Evolutionary conservation across 768 basidiomycete genomes (phyloP).

Genomic region (Dioszegia hungarica): DNA sequence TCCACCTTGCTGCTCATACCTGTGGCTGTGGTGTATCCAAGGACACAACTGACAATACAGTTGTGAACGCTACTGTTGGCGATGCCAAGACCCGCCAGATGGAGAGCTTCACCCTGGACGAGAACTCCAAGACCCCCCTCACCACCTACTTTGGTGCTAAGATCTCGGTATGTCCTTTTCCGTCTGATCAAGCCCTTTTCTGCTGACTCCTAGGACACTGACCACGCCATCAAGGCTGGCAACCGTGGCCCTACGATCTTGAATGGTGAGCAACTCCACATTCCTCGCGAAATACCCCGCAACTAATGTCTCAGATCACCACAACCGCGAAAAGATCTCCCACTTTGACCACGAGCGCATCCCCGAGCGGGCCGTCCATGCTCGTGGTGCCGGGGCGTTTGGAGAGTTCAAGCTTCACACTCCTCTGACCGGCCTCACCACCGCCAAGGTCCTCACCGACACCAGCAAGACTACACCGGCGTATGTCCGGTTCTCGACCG

Average conservation of each 20-base stretch:
- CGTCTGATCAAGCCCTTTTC: not conserved
- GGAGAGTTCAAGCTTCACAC: slow-evolving; percentile 76
- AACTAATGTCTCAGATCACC: slow-evolving; percentile 57
- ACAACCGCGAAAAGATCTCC: slow-evolving; percentile 67
- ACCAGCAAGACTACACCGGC: slow-evolving; percentile 66
- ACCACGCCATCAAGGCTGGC: slow-evolving; percentile 47
- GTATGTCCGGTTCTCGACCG: slow-evolving; percentile 81
- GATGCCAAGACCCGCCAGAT: slow-evolving; percentile 47
- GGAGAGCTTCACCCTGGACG: slow-evolving; percentile 26
- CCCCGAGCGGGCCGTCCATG: slow-evolving; percentile 64
- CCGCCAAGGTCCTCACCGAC: slow-evolving; percentile 63
- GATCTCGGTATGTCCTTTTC: slow-evolving; percentile 26
- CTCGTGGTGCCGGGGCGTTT: slow-evolving; percentile 58
- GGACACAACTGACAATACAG: slow-evolving; percentile 20
- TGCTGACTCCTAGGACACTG: slow-evolving; percentile 35
- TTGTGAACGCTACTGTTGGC: slow-evolving; percentile 40
- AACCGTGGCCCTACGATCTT: slow-evolving; percentile 65
- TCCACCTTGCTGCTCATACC: too few relatives aligned
- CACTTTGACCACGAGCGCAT: slow-evolving; percentile 85
- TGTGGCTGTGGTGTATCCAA: too few relatives aligned
- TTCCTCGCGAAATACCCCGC: too few relatives aligned
- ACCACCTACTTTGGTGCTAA: slow-evolving; percentile 48
- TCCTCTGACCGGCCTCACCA: slow-evolving; percentile 66
- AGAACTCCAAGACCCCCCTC: slow-evolving; percentile 25
- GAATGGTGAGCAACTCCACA: slow-evolving; percentile 31